Conservation (phyloP, 805 yeast genomes). For the Metschnikowia gelsemii region DNA sequence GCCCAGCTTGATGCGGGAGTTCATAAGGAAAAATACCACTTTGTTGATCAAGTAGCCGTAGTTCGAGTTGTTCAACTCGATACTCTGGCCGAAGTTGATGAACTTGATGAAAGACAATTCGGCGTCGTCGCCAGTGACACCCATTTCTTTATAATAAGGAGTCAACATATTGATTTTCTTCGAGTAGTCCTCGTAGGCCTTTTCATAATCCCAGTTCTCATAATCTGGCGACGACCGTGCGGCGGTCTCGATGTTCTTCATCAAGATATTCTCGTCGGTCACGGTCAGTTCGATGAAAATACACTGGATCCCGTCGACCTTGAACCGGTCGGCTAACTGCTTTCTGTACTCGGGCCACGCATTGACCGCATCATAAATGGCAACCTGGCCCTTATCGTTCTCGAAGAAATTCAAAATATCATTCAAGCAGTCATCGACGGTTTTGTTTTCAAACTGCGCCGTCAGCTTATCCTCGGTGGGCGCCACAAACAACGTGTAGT, state of each 20-base stretch:
- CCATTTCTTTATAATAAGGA: conserved; percentile 72
- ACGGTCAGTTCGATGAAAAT: conserved; percentile 86
- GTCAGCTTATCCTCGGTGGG: conserved; percentile 35
- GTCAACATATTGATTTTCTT: conserved; percentile 67
- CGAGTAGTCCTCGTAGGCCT: conserved; percentile 76
- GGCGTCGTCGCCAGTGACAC: conserved; percentile 43
- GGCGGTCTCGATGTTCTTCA: conserved; percentile 71
- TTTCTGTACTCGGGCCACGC: conserved; percentile 69
- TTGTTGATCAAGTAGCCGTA: conserved; percentile 88
- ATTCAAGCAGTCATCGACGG: conserved; percentile 60
- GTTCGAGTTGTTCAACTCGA: conserved; percentile 75
- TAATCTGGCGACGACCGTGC: conserved; percentile 90
- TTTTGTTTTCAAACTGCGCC: conserved; percentile 49
- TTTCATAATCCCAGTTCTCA: conserved; percentile 65
- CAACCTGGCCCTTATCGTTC: conserved; percentile 85
- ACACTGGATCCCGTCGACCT: conserved; percentile 63
- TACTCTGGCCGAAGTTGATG: conserved; percentile 84
- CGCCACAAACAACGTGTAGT: conserved; percentile 65
- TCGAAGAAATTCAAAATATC: conserved; percentile 74
- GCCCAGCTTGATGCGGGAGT: conserved; percentile 82
- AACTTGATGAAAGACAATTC: conserved; percentile 73
- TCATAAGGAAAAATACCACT: conserved; percentile 89
- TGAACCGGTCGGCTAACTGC: conserved; percentile 54
- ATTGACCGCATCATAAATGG: conserved; percentile 93
- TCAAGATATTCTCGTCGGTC: conserved; percentile 66